Evolutionary conservation across 1,284 basidiomycete species (phyloP).

Genomic region (Marasmius tenuissimus): DNA sequence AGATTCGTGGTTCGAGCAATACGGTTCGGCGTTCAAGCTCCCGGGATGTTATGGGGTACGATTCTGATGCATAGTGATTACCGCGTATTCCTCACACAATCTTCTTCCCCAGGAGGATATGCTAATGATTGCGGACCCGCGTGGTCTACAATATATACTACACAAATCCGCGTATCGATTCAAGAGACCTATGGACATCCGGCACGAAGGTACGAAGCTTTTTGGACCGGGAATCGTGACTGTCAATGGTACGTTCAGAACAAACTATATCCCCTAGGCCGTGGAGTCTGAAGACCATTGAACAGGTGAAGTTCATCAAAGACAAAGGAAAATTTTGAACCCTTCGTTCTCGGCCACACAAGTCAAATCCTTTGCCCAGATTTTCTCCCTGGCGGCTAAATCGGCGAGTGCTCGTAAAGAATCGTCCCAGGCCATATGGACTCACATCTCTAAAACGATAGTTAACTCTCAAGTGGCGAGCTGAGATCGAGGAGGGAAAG

Average conservation of each 20-base stretch:
- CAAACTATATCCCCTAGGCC: neutral
- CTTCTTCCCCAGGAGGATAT: neutral
- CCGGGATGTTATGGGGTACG: slow-evolving; percentile 27
- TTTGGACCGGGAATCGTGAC: neutral
- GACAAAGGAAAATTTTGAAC: neutral
- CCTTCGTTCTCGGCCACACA: neutral
- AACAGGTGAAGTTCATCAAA: neutral
- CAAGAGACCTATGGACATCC: neutral
- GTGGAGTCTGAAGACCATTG: neutral
- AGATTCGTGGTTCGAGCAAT: slow-evolving; percentile 27
- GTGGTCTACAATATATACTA: neutral
- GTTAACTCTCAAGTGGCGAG: neutral
- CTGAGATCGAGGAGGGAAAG: neutral
- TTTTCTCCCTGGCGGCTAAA: neutral
- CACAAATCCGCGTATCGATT: neutral
- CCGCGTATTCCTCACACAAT: neutral
- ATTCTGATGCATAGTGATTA: neutral
- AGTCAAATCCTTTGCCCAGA: neutral
- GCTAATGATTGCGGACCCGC: neutral
- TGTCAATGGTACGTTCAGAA: neutral
- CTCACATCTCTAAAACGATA: neutral
- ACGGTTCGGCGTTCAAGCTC: slow-evolving; percentile 28
- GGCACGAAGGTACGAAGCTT: neutral
- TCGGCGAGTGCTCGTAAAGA: neutral
- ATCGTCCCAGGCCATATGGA: neutral